These are phyloP conservation scores for Geotrichum carabidarum DNA, from an alignment of 1,139 yeast genomes.

Conservation along the genomic window DNA sequence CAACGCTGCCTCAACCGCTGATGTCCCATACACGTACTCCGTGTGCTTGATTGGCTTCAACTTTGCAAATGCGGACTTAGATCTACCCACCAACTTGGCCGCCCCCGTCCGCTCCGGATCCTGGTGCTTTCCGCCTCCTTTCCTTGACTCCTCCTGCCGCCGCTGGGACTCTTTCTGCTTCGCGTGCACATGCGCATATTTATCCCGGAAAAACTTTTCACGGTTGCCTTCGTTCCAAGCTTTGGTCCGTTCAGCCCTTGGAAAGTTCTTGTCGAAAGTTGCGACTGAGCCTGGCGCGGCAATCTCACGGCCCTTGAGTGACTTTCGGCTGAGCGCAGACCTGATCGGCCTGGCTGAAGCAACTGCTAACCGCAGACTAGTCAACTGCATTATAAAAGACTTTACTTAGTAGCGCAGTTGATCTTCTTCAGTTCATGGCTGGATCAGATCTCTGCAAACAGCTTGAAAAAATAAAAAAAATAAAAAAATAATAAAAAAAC, in stretches of 20 bases:
- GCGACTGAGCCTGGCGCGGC: slow-evolving; percentile 6
- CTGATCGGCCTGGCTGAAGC: neutral
- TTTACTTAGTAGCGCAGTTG: neutral
- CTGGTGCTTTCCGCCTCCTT: neutral
- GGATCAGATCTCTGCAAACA: neutral
- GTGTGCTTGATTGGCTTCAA: slow-evolving; percentile 10
- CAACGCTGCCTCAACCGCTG: slow-evolving; percentile 69
- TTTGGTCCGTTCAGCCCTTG: slow-evolving; percentile 38
- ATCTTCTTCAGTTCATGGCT: neutral
- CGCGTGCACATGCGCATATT: slow-evolving; percentile 58
- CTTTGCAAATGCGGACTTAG: slow-evolving; percentile 1
- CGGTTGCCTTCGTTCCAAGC: slow-evolving; percentile 60
- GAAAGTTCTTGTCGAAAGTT: slow-evolving; percentile 45
- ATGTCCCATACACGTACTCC: slow-evolving; percentile 73
- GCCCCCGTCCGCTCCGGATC: neutral
- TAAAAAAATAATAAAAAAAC: too few relatives aligned
- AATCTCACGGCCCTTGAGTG: slow-evolving; percentile 14
- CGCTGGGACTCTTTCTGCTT: slow-evolving; percentile 19
- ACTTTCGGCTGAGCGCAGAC: slow-evolving; percentile 7
- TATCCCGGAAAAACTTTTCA: slow-evolving; percentile 50
- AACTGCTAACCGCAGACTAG: neutral
- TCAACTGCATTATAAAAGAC: slow-evolving; percentile 1
- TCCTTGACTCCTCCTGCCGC: neutral
- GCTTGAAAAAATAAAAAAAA: neutral
- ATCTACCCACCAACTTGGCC: slow-evolving; percentile 7